Conservation (phyloP, 495 filamentous ascomycete genomes). For the Aspergillus sclerotiicarbonarius region DNA sequence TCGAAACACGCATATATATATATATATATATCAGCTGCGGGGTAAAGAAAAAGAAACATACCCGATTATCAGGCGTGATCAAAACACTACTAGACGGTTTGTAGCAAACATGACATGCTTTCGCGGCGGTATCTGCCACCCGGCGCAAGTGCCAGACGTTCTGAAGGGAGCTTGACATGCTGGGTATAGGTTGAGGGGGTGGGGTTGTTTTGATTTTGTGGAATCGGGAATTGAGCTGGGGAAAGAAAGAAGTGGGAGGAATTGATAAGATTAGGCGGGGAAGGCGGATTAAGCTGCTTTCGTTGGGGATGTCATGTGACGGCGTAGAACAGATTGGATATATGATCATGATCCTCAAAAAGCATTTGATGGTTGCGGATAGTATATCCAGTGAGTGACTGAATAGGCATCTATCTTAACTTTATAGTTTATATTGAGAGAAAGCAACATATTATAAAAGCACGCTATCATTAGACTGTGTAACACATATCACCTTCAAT, state of each 20-base stretch:
- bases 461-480: no score
- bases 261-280: neutral
- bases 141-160: conserved; percentile 86
- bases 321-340: no score
- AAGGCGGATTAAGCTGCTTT: no score
- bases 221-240: neutral
- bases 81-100: conserved; percentile 84
- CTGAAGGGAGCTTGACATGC: conserved; percentile 54
- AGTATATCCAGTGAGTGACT: no score
- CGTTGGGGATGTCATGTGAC: no score
- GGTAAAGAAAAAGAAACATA: conserved; percentile 31
- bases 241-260: neutral
- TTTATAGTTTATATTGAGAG: neutral
- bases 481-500: no score
- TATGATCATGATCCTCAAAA: no score
- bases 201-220: neutral
- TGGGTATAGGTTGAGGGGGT: neutral
- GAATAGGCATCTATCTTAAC: no score
- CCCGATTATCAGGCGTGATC: conserved; percentile 88
- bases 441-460: no score
- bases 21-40: neutral
- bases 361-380: no score
- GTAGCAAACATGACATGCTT: conserved; percentile 86
- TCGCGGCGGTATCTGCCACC: conserved; percentile 79
- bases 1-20: neutral